Percentiles rank a stretch among this genome's conserved stretches.
Evolutionary conservation across 768 basidiomycete species (phyloP).

Genomic region (Agaricus subrufescens): DNA sequence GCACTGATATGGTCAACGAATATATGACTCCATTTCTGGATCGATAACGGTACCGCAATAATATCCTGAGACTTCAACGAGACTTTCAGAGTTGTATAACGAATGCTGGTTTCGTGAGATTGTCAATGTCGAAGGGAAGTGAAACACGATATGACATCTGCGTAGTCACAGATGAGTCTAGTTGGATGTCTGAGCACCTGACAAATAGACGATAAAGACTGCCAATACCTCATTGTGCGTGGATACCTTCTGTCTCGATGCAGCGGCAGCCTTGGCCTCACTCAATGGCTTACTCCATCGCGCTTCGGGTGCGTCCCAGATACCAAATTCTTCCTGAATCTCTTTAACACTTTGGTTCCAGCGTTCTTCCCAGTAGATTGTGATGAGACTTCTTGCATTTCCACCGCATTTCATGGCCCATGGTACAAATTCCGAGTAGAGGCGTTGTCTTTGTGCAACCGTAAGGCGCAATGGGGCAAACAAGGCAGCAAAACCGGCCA

Average conservation of each 20-base stretch:
- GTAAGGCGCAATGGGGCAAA: slow-evolving; percentile 78
- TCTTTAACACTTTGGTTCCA: slow-evolving; percentile 84
- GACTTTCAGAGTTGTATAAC: background rate
- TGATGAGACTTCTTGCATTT: slow-evolving; percentile 70
- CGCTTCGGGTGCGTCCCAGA: slow-evolving; percentile 77
- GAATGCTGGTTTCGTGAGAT: background rate
- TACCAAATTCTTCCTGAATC: slow-evolving; percentile 79
- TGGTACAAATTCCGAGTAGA: slow-evolving; percentile 81
- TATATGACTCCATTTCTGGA: background rate
- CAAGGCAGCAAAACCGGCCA: slow-evolving; percentile 74
- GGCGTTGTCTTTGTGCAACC: slow-evolving; percentile 43
- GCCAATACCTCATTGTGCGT: background rate
- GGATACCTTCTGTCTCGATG: slow-evolving; percentile 17
- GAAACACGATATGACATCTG: slow-evolving; percentile 1
- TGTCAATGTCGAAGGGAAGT: background rate
- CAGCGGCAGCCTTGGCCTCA: slow-evolving; percentile 54
- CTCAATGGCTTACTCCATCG: slow-evolving; percentile 62
- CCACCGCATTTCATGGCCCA: slow-evolving; percentile 90
- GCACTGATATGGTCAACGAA: background rate
- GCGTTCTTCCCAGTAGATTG: slow-evolving; percentile 93
- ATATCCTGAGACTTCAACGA: background rate
- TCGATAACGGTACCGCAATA: background rate
- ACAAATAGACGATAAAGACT: background rate
- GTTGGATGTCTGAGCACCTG: background rate
- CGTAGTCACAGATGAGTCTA: slow-evolving; percentile 1